Base-by-base conservation (phyloP, 768 basidiomycete genomes). In the Tricholoma matsutake region DNA sequence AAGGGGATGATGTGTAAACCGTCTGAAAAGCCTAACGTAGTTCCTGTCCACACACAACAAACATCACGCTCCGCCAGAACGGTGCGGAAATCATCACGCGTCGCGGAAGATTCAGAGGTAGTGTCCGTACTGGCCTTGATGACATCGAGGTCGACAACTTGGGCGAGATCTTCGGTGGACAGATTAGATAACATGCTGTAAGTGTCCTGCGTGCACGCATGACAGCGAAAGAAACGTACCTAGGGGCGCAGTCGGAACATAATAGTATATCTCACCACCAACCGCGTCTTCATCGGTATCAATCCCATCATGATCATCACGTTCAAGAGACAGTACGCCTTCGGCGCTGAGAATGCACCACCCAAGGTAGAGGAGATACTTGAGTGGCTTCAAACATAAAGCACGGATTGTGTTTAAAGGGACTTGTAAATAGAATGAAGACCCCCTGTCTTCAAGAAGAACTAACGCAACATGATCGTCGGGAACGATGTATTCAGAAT, bases 291-390 rank as follows among this genome's bases (percentile, higher is more conserved):
- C 60, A 47, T 61, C 60, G 18, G 49, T 47, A 25, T 28, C 20
- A 13, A 60, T 60, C 32, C 20, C 52, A n/a, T 47, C 37, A 41
- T 13, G 34, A 35, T 54, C 59, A 20, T 31, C 62, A 49, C 1
- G 25, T 29, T 35, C 1, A 22, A 51, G n/a, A 18, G 54, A 32
- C 59, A 65, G 32, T n/a, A 61, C 25, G 28, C 63, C 63, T 59
- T 60, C 58, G 43, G 32, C 58, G 22, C 22, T 3, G 22, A 25
- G 22, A 25, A 25, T 25, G 22, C 22, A 25, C 22, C 22, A 25
- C 1, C 64, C 64, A 41, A 65, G 63, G 34, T 59, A 65, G 35
- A 51, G 22, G 58, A 65, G 64, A 61, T 60, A 65, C 53, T 60
- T 64, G n/a, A 43, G 54, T 4, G 57, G 64, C 45, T 51, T 64